Evolutionary conservation across 2,329 filamentous ascomycete genomes (phyloP).

Genomic region (Grosmannia penicillata): DNA sequence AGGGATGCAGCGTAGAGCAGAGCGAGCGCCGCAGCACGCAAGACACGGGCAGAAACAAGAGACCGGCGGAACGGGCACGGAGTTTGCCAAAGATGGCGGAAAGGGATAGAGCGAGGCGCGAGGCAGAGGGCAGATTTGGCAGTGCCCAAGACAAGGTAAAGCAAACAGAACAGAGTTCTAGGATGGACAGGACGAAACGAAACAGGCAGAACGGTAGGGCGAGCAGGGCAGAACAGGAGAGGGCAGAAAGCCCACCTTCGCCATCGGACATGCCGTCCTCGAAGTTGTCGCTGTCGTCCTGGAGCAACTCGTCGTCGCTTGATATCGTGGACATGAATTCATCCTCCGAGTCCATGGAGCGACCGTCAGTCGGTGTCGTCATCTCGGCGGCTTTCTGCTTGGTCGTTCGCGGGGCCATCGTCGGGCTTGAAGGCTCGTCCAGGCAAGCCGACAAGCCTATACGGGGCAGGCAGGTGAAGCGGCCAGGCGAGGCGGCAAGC

Average conservation of each 20-base stretch:
- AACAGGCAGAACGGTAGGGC: not conserved
- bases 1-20: not conserved
- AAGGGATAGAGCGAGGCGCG: no score
- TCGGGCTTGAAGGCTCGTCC: slow-evolving; percentile 19
- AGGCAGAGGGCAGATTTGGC: no score
- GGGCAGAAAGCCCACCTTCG: slow-evolving; percentile 26
- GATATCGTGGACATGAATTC: slow-evolving; percentile 79
- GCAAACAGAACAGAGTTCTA: no score
- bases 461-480: not conserved
- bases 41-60: not conserved
- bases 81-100: no score
- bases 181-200: no score
- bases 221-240: not conserved
- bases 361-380: slow-evolving; percentile 34
- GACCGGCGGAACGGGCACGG: no score
- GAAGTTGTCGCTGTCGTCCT: slow-evolving; percentile 69
- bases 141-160: no score
- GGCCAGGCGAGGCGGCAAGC: not conserved
- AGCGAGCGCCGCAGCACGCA: not conserved
- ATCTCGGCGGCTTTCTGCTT: slow-evolving; percentile 54
- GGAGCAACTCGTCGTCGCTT: slow-evolving; percentile 60
- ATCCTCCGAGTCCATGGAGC: slow-evolving; percentile 81
- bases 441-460: slow-evolving; percentile 10
- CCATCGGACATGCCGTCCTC: slow-evolving; percentile 39
- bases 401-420: slow-evolving; percentile 43